Conservation (phyloP, 768 basidiomycete species). For the Megacollybia marginata region DNA sequence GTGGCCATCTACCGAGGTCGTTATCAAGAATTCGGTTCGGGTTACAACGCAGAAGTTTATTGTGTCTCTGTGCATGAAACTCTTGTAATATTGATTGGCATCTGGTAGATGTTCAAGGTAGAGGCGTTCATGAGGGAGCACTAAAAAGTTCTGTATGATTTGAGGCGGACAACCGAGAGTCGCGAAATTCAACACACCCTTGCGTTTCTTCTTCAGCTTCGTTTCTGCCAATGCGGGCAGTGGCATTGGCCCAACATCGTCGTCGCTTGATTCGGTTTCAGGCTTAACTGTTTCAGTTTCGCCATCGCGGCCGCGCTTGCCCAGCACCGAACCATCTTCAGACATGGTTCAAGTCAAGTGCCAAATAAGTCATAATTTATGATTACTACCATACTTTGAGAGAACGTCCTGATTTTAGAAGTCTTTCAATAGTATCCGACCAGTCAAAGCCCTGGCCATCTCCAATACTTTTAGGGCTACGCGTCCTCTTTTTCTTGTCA, state of each 20-base stretch:
- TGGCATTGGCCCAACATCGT: conserved; percentile 89
- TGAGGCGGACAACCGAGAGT: conserved; percentile 20
- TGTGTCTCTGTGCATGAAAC: conserved; percentile 95
- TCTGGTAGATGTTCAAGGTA: conserved; percentile 90
- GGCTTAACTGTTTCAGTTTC: conserved; percentile 20
- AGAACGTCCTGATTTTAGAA: conserved; percentile 4
- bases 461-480: conserved; percentile 1
- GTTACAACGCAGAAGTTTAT: conserved; percentile 88
- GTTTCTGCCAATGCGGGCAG: conserved; percentile 43
- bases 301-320: conserved; percentile 51
- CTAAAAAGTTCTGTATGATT: conserved; percentile 38
- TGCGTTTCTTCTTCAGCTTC: conserved; percentile 69
- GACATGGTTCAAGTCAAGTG: conserved; percentile 23
- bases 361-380: too few relatives aligned
- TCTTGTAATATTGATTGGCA: conserved; percentile 92
- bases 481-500: conserved; percentile 7
- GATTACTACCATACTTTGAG: conserved; percentile 1
- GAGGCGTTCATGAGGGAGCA: conserved; percentile 87
- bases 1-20: conserved; percentile 92
- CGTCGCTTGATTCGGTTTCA: conserved; percentile 57
- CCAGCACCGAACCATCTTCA: conserved; percentile 48
- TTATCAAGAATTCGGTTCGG: conserved; percentile 90
- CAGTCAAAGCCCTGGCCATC: conserved; percentile 10
- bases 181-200: conserved; percentile 43
- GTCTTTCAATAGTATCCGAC: conserved; percentile 6